These are phyloP conservation scores for Begonia masoniana DNA, from an alignment of 306 rosid species.

Conservation along the genomic window DNA sequence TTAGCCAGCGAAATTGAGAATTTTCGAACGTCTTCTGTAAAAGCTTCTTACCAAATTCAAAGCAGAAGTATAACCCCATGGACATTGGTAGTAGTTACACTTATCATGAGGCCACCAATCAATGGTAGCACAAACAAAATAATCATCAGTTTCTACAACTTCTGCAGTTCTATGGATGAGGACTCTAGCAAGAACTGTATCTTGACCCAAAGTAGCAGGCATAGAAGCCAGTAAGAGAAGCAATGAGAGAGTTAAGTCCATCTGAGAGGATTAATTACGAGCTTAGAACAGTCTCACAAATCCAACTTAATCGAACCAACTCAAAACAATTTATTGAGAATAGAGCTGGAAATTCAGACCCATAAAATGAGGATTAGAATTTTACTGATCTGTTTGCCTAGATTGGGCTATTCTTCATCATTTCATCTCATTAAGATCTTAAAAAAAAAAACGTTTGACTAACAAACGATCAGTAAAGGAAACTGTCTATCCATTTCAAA, in stretches of 20 bases:
- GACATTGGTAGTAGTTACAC: conserved; percentile 77
- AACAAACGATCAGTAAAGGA: too few relatives aligned
- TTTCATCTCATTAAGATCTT: too few relatives aligned
- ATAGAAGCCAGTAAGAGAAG: conserved; percentile 46
- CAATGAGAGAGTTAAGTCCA: conserved; percentile 38
- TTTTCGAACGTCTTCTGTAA: neutral
- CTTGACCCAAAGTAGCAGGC: conserved; percentile 33
- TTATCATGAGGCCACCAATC: conserved; percentile 98
- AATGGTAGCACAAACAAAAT: conserved; percentile 83
- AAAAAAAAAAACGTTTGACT: too few relatives aligned
- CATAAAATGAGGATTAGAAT: too few relatives aligned
- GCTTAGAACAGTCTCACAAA: too few relatives aligned
- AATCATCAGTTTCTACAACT: conserved; percentile 51
- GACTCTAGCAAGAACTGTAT: conserved; percentile 24
- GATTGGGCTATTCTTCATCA: too few relatives aligned
- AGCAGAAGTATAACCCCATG: conserved; percentile 82
- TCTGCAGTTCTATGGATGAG: conserved; percentile 33
- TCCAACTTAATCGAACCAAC: too few relatives aligned
- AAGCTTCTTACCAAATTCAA: conserved; percentile 46
- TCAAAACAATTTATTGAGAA: too few relatives aligned
- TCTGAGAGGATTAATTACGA: conserved; percentile 5
- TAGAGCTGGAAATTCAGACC: too few relatives aligned
- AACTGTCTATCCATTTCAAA: too few relatives aligned
- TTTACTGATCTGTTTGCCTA: too few relatives aligned
- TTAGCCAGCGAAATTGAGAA: neutral